These are phyloP conservation scores for Trichosporon sp. DNA, from an alignment of 1,284 basidiomycete genomes.

Conservation along the genomic window DNA sequence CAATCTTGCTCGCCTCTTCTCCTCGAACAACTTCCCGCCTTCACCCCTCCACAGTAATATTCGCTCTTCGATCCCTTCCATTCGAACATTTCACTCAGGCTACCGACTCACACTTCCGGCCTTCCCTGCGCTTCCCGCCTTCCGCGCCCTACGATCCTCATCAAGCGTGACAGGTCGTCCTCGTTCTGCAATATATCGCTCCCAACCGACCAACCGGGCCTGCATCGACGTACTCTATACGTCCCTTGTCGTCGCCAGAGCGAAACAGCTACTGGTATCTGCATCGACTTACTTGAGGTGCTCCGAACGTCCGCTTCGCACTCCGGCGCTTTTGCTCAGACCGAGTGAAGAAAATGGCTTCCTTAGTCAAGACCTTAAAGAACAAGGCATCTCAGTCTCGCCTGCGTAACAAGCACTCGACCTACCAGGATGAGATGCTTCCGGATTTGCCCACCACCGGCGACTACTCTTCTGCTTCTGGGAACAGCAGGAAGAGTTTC, in stretches of 20 bases:
- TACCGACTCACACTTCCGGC: not conserved
- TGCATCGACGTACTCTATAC: not conserved
- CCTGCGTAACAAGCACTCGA: conserved; percentile 14
- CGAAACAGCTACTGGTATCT: not conserved
- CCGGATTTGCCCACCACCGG: not conserved
- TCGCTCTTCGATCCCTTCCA: not conserved
- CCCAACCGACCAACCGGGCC: too few relatives aligned
- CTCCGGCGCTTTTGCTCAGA: not conserved
- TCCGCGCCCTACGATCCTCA: not conserved
- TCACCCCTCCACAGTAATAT: not conserved
- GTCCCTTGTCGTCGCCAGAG: not conserved
- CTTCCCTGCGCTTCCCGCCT: not conserved
- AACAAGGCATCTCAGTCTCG: conserved; percentile 14
- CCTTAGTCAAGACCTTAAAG: conserved; percentile 14
- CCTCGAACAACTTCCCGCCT: not conserved
- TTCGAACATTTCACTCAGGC: not conserved
- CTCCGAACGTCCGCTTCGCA: too few relatives aligned
- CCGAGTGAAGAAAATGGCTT: conserved; percentile 1
- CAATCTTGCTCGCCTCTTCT: not conserved
- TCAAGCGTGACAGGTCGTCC: not conserved
- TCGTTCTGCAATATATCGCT: not conserved
- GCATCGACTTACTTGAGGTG: not conserved
- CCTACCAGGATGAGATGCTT: not conserved
- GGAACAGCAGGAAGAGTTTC: not conserved
- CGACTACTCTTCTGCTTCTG: not conserved